Conservation (phyloP, 2,329 filamentous ascomycete genomes). For the Cryoendolithus antarcticus region DNA sequence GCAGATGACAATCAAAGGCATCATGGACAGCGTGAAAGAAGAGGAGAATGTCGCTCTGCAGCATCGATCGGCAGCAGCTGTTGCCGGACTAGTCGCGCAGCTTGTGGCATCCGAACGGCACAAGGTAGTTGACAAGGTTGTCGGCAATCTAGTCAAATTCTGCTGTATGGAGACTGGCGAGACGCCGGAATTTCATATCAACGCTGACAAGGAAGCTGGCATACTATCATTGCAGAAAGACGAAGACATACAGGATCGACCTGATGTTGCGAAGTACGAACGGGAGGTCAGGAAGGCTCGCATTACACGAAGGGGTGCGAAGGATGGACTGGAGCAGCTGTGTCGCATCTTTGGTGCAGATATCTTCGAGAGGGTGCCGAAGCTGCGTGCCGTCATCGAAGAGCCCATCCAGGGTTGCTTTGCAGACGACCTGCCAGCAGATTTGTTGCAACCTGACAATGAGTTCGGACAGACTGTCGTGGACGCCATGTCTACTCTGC, state of each 20-base stretch:
- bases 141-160: conserved; percentile 91
- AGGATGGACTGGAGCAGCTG: conserved; percentile 83
- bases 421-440: conserved; percentile 50
- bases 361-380: conserved; percentile 74
- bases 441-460: conserved; percentile 61
- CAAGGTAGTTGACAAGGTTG: conserved; percentile 87
- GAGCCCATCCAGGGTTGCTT: conserved; percentile 66
- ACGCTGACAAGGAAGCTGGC: conserved; percentile 62
- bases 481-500: conserved; percentile 83
- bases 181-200: conserved; percentile 84
- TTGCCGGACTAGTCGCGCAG: conserved; percentile 73
- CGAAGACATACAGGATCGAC: conserved; percentile 85
- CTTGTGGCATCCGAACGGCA: conserved; percentile 70
- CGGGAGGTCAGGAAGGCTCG: conserved; percentile 77
- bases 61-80: conserved; percentile 69
- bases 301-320: conserved; percentile 83
- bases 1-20: conserved; percentile 79
- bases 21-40: conserved; percentile 96
- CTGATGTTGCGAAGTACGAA: conserved; percentile 81
- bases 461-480: conserved; percentile 82
- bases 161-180: conserved; percentile 96
- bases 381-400: conserved; percentile 69
- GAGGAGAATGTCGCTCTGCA: conserved; percentile 89
- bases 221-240: conserved; percentile 94
- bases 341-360: conserved; percentile 64